Base-by-base conservation (phyloP, 2,329 filamentous ascomycete genomes). In the Fusarium pseudocircinatum region DNA sequence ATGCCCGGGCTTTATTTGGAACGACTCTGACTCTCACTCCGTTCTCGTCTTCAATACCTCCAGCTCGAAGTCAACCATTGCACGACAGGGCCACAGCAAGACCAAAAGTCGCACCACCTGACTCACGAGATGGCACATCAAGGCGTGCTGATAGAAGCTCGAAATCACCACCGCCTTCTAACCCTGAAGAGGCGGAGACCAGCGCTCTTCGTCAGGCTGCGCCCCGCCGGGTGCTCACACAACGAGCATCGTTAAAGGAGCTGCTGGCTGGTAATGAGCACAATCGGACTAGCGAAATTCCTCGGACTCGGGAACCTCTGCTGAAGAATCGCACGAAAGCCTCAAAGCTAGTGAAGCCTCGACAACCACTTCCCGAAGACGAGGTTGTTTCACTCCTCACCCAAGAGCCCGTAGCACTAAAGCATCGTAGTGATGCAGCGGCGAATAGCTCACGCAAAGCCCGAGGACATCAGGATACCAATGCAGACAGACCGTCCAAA, bases 1-100 rank as follows among this genome's bases (percentile, higher is more conserved):
- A 81, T 71, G 82, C 82, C 10, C 78, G 77, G 43, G 81, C 76
- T 36, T 66, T 83, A 37, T 83, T 83, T 61, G 82, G 82, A 4
- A 78, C 81, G 7, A 76, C 74, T 4, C 66, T 83, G 44, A 81
- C 70, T 30, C 69, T 83, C 13, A 80, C 80, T 3, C 69, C 77
- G 12, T 64, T 71, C 18, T 63, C 76, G 11, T 67, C 65, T 18
- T 74, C 61, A 15, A 54, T 70, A 7, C 64, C 70, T 13, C 24
- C 66, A 22, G 60, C 50, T 26, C 75, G 74, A 43, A 61, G 60
- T 34, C 73, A 72, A 36, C 64, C 67, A 6, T 36, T 77, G 22
- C 74, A 66, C 26, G 75, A 80, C 22, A 74, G 59, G 53, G 74
- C 73, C 20, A 72, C 72, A 60, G 56, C 68, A 20, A 63, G 63